These are phyloP conservation scores for Cladosporium sp. DNA, from an alignment of 2,329 filamentous ascomycete species.

Conservation along the genomic window DNA sequence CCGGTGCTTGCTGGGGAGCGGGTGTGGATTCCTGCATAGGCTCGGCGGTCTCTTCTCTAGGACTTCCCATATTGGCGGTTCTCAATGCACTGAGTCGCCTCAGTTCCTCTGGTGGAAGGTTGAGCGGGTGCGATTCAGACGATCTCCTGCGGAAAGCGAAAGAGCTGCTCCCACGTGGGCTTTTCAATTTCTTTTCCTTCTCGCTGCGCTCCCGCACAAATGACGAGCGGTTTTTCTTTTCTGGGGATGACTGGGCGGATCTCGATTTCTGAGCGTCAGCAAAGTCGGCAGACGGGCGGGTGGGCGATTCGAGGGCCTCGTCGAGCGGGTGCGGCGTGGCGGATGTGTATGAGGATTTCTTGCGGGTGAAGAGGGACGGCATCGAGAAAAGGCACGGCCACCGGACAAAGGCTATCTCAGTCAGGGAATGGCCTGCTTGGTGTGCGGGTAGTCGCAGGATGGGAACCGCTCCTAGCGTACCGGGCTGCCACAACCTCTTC, in stretches of 20 bases:
- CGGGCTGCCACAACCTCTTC: background rate
- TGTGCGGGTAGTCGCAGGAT: constrained; percentile 3
- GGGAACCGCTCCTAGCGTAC: constrained; percentile 2
- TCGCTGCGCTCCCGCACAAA: constrained; percentile 22
- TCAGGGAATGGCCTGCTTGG: constrained; percentile 10
- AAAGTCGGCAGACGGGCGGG: constrained; percentile 9
- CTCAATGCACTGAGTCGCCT: constrained; percentile 65
- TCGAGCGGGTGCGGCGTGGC: constrained; percentile 8
- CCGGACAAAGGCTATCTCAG: background rate
- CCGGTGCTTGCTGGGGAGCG: constrained; percentile 31
- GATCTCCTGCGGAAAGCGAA: constrained; percentile 28
- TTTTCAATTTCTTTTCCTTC: constrained; percentile 17
- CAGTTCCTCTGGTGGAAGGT: constrained; percentile 83
- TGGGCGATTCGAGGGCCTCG: constrained; percentile 1
- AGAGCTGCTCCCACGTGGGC: constrained; percentile 20
- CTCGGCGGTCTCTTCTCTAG: constrained; percentile 21
- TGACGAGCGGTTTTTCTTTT: constrained; percentile 23
- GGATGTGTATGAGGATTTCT: constrained; percentile 17
- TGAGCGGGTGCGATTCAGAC: constrained; percentile 74
- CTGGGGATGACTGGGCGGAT: constrained; percentile 14
- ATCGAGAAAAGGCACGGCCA: constrained; percentile 13
- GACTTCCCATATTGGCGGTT: constrained; percentile 22
- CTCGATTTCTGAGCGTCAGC: constrained; percentile 8
- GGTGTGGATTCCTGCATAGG: constrained; percentile 31
- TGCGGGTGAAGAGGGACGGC: constrained; percentile 20